Evolutionary conservation across 2,329 filamentous ascomycete species (phyloP), one percentile per base, ranked within the genome.

Genomic region (Magnaporthiopsis incrustans): DNA sequence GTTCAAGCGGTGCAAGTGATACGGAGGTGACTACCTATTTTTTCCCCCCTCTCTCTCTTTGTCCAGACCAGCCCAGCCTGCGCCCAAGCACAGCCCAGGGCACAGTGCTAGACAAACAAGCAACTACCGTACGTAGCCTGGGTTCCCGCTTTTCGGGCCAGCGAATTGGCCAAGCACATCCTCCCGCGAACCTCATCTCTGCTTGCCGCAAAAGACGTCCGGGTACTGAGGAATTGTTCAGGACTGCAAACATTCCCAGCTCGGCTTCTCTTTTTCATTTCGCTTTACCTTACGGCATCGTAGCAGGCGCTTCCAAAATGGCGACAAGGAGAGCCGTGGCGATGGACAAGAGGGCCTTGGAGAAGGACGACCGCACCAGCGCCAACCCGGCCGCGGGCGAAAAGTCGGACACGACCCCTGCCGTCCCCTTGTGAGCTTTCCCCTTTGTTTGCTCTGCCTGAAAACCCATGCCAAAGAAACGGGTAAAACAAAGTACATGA

Each of bases 331-430:
- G 90, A 71, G 88, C 86, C 71, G 79, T 87, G 67, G 81, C 82
- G 53, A 77, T 81, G 8, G 88, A 91, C 76, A 90, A 89, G 79
- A 85, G 84, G 35, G 78, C 86, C 65, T 81, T 90, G 61, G 84
- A 87, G 67, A 81, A 84, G 71, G 83, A 86, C 73, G 82, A 85
- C 67, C 67, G 73, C 68, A 67, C 77, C 64, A 72, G 74, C 63
- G 71, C 73, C 57, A 76, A 73, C 66, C 72, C 77, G 14, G 74
- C 77, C 60, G 73, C 78, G 38, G 73, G 76, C 65, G 79, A 83
- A 69, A 86, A 86, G 70, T 92, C 90, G 64, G 85, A 88, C 77
- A 93, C 90, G 68, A 78, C 88, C n/a, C 91, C 92, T 26, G 92
- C 91, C 27, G 92, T 97, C 61, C 92, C 92, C 63, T 81, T 83